Base-by-base conservation (phyloP, 306 rosid species). In the Cicer arietinum region DNA sequence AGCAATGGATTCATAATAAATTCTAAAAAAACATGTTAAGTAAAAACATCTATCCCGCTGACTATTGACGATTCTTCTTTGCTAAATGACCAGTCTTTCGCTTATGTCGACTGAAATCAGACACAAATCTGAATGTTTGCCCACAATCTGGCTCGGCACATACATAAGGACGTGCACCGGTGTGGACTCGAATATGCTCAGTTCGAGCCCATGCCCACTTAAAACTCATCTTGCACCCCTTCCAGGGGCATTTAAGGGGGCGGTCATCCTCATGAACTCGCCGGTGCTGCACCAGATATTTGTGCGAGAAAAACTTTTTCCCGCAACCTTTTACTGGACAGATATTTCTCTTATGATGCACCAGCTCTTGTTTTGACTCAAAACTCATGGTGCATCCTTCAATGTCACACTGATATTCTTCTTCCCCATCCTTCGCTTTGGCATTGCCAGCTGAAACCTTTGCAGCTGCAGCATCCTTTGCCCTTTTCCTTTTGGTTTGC, bases 191-290 rank as follows among this genome's bases (percentile, higher is more conserved):
- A 65, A 95, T 90, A 86, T 95, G 99, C 67, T 95, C 99, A 0
- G 99, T 95, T 50, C 97, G 96, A 52, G 99, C 98, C 99, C 99
- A 92, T 42, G 99, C 93, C 99, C 98, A 92, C 85, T 95, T 95
- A 91, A 95, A 95, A 45, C 91, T 90, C 99, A 92, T 95, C 93
- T 92, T 92, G 96, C 99, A 95, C 73, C 99, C 99, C 88, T 88
- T 95, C 99, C 99, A 95, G 18, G 98, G 98, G 71, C 99, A 95
- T 88, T 82, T 82, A 64, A 95, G 88, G 67, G 99, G 99, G 35
- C 97, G 97, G 25, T 95, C 99, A 73, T 95, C 99, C 83, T 82
- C 66, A 43, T 95, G 99, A 61, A 95, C 99, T 64, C 98, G 89
- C 1, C 98, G 92, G 71, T 95, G 99, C 83, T 95, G 99, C 85